Base-by-base conservation (phyloP, 805 yeast genomes). In the Helenozyma baotianmanensis region DNA sequence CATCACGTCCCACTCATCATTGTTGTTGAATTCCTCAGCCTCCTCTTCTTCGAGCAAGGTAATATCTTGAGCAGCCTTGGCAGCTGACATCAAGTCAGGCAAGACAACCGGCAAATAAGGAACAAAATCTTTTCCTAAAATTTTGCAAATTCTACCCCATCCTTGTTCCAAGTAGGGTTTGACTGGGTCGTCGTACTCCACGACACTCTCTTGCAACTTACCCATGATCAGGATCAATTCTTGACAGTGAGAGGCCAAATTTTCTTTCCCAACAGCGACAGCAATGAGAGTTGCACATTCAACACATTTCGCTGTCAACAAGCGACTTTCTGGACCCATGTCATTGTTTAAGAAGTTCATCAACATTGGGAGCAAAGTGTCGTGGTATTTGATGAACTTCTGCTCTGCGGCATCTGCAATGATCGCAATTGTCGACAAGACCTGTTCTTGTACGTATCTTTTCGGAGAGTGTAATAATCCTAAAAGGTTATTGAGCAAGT, bases 271-370 rank as follows among this genome's bases (percentile, higher is more conserved):
- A 18, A 92, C 97, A 11, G 98, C 97, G 27, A 80, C 68, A 0
- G 97, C 97, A 54, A 92, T 88, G 49, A 92, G 70, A 1, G 97
- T 85, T 6, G 96, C 80, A 62, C 98, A 92, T 62, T 92, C 98
- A 45, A 92, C 85, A 49, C 96, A 85, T 60, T 89, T 90, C 14
- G 95, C 97, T 55, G 83, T 85, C 45, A 92, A 68, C 35, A 82
- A 62, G 43, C 92, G 74, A 56, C 82, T 80, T 48, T 84, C 94
- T 27, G 75, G 75, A 23, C 86, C 90, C 60, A 82, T 72, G 44
- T 86, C 94, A 4, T 90, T 67, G 47, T 72, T 76, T 62, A 92
- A 64, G 14, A 90, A 95, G 41, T 82, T 78, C 36, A 88, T 64
- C 40, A 90, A 68, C 45, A 87, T 64, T 12, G 96, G 96, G 94